Evolutionary conservation across 441 rosid genomes (phyloP).

Genomic region (Capsella rubella): DNA sequence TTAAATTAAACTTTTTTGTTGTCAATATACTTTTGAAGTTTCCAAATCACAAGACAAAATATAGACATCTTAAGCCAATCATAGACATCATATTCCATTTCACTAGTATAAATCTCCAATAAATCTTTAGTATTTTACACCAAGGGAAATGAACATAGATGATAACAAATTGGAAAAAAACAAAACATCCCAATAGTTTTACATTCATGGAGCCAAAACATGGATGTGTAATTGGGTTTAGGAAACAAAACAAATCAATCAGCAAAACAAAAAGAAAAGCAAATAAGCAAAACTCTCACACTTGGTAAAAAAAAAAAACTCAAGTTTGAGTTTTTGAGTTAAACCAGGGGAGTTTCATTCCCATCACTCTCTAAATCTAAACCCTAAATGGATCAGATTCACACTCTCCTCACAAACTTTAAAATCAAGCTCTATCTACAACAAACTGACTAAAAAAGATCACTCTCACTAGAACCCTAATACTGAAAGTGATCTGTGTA

Average conservation of each 20-base stretch:
- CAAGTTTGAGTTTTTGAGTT: constrained; percentile 18
- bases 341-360: constrained; percentile 48
- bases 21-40: constrained; percentile 23
- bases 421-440: constrained; percentile 35
- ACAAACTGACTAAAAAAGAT: constrained; percentile 34
- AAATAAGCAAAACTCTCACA: constrained; percentile 41
- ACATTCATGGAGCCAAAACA: constrained; percentile 44
- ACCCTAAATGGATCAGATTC: constrained; percentile 46
- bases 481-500: constrained; percentile 30
- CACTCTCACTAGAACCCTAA: constrained; percentile 36
- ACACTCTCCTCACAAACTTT: constrained; percentile 20
- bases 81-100: no score
- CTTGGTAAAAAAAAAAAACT: constrained; percentile 36
- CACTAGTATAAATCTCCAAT: background rate
- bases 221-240: constrained; percentile 33
- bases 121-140: constrained; percentile 19
- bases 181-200: background rate
- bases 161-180: background rate
- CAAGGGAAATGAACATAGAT: background rate
- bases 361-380: constrained; percentile 38
- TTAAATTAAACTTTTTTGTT: constrained; percentile 1
- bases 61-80: background rate
- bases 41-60: background rate
- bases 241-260: constrained; percentile 4
- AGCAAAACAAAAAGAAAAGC: background rate